Evolutionary conservation across 2,329 filamentous ascomycete species (phyloP).

Genomic region (Paraphaeosphaeria sporulosa): DNA sequence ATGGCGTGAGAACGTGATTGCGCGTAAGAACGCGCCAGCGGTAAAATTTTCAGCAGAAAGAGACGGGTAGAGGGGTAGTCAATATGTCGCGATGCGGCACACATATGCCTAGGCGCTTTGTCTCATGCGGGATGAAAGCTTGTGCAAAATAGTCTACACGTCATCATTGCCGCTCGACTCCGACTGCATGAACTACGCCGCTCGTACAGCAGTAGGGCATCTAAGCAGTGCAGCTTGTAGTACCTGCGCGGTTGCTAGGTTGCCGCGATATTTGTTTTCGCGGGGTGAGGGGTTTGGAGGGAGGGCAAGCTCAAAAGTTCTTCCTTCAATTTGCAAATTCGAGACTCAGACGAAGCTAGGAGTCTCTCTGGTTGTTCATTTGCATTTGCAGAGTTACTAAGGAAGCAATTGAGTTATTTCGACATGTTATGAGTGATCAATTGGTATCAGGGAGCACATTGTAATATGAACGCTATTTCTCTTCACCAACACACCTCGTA

Average conservation of each 20-base stretch:
- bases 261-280: not conserved
- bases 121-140: constrained; percentile 22
- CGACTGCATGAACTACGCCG: not conserved
- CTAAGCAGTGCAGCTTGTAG: not conserved
- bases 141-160: constrained; percentile 33
- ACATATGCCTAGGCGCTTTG: constrained; percentile 15
- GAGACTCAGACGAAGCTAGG: not conserved
- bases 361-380: not conserved
- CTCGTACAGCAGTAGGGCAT: not conserved
- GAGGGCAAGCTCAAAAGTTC: not conserved
- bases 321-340: not conserved
- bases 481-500: constrained; percentile 59
- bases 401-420: not conserved
- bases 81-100: constrained; percentile 5
- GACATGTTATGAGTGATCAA: not conserved
- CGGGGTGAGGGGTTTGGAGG: not conserved
- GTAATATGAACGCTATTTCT: constrained; percentile 10
- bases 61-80: constrained; percentile 35
- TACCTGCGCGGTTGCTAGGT: not conserved
- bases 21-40: constrained; percentile 14
- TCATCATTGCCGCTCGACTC: constrained; percentile 34
- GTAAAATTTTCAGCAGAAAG: not conserved
- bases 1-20: constrained; percentile 24
- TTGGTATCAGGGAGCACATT: not conserved
- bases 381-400: not conserved